A percentile compares a stretch with the other conserved stretches of the same genome.
Conservation (phyloP, 2,329 filamentous ascomycete species). For the Ascocoryne sarcoides region DNA sequence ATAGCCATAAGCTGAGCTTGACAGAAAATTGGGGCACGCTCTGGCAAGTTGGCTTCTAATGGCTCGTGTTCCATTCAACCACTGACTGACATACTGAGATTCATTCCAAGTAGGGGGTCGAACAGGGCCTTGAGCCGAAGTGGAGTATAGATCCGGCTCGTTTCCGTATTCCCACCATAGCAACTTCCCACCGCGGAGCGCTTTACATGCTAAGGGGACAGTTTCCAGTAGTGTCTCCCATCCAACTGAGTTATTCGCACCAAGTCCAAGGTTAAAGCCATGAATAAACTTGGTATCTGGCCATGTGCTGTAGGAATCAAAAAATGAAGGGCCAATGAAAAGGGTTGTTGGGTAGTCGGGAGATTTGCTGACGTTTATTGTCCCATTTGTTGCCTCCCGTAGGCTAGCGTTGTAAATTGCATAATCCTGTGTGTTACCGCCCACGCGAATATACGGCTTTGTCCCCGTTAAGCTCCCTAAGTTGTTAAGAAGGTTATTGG, state of each 20-base stretch:
- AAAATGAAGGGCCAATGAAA: conserved; percentile 51
- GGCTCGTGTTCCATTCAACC: conserved; percentile 43
- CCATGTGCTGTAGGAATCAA: conserved; percentile 53
- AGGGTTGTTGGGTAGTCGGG: conserved; percentile 52
- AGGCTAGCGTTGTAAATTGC: conserved; percentile 49
- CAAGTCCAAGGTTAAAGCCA: conserved; percentile 50
- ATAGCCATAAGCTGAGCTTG: conserved; percentile 37
- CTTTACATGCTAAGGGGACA: conserved; percentile 47
- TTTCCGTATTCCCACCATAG: conserved; percentile 56
- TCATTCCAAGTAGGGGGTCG: conserved; percentile 47
- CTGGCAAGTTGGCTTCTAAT: conserved; percentile 39
- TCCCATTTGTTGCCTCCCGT: conserved; percentile 42
- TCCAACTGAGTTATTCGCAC: conserved; percentile 40
- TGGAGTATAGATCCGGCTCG: conserved; percentile 51
- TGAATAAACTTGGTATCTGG: conserved; percentile 47
- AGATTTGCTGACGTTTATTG: conserved; percentile 40
- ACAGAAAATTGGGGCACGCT: conserved; percentile 41
- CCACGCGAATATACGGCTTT: conserved; percentile 53
- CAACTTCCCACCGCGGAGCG: conserved; percentile 41
- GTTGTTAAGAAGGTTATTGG: conserved; percentile 50
- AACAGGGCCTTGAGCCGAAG: conserved; percentile 41
- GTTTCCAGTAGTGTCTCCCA: conserved; percentile 45
- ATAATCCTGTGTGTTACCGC: conserved; percentile 61
- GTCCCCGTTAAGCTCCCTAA: conserved; percentile 43
- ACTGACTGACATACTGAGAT: conserved; percentile 45